Evolutionary conservation across 2,329 filamentous ascomycete species (phyloP).

Genomic region (Myriosclerotinia duriaeana): DNA sequence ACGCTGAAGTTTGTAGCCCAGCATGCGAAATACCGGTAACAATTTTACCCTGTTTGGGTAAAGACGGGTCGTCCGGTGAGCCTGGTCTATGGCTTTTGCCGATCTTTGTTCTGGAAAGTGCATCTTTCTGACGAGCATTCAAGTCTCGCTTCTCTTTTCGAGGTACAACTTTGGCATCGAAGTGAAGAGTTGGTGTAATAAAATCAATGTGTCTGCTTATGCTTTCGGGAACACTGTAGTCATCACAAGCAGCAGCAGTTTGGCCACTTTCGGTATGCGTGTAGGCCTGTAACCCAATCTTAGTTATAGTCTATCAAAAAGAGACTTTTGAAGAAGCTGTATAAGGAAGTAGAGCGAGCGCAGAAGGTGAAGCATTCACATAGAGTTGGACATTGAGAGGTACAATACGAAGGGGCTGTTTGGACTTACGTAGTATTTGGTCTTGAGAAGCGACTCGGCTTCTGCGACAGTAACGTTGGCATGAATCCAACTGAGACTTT

Average conservation of each 20-base stretch:
- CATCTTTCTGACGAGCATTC: constrained; percentile 4
- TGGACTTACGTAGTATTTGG: constrained; percentile 44
- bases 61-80: constrained; percentile 37
- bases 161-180: constrained; percentile 24
- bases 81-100: constrained; percentile 45
- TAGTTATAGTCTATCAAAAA: not conserved
- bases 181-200: constrained; percentile 27
- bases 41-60: constrained; percentile 39
- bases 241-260: constrained; percentile 26
- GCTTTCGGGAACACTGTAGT: constrained; percentile 25
- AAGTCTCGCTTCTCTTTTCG: constrained; percentile 20
- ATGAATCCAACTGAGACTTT: constrained; percentile 35
- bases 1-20: not conserved
- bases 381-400: not conserved
- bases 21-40: not conserved
- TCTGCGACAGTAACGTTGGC: constrained; percentile 42
- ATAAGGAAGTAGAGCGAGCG: not conserved
- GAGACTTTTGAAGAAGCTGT: not conserved
- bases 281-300: constrained; percentile 19
- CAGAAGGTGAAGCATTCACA: not conserved
- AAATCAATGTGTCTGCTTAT: constrained; percentile 26
- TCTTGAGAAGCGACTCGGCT: constrained; percentile 54
- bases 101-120: constrained; percentile 35
- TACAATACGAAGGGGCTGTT: not conserved
- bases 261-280: constrained; percentile 29